Conservation (phyloP, 306 rosid species). For the Cyamopsis tetragonoloba region DNA sequence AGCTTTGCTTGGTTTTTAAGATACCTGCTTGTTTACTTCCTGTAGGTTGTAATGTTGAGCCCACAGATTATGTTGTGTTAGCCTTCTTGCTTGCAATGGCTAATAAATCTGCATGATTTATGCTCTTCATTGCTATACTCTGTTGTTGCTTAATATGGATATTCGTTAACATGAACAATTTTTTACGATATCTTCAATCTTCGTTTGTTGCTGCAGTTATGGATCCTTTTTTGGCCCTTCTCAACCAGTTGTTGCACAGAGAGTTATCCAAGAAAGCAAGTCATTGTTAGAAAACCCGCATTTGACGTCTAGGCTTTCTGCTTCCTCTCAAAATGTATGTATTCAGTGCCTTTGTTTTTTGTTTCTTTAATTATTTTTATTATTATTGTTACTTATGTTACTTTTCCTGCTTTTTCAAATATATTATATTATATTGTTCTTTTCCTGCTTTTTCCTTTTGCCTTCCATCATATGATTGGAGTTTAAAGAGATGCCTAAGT, state of each 20-base stretch:
- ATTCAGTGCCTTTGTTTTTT: neutral
- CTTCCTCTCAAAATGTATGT: constrained; percentile 50
- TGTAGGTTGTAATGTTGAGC: neutral
- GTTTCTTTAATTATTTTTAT: no score
- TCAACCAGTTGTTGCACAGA: constrained; percentile 70
- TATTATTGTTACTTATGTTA: neutral
- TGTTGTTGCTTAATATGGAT: neutral
- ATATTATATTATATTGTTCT: neutral
- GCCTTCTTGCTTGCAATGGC: neutral
- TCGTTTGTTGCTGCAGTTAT: constrained; percentile 51
- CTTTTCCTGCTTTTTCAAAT: neutral
- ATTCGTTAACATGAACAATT: constrained; percentile 7
- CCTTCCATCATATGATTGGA: neutral
- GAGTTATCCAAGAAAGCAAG: constrained; percentile 97
- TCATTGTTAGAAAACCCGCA: constrained; percentile 72
- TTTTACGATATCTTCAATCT: constrained; percentile 12
- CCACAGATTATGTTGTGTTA: neutral
- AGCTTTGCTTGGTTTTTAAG: neutral
- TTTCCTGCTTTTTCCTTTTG: neutral
- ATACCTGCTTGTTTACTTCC: neutral
- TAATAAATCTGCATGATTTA: neutral
- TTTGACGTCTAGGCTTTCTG: constrained; percentile 50
- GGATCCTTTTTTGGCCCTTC: constrained; percentile 94
- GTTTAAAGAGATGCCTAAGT: neutral
- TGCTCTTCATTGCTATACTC: neutral